Evolutionary conservation across 352 stramenopile species (phyloP), one percentile per base, ranked within the genome.

Genomic region (Globisporangium nagaii): DNA sequence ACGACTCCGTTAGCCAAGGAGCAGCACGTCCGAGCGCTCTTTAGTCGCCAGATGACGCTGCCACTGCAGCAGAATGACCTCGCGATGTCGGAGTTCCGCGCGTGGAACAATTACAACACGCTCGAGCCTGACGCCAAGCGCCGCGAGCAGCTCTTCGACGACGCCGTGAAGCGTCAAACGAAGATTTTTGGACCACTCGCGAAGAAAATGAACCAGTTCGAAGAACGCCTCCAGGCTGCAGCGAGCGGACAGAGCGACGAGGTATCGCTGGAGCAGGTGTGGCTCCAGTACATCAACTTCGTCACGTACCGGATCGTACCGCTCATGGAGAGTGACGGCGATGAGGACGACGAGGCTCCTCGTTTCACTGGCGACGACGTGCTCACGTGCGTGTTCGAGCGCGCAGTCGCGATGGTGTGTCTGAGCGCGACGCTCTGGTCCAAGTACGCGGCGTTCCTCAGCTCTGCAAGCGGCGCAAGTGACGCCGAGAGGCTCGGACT

Each of bases 61-160:
- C 78, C 80, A 24, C 46, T 90, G 56, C 66, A 86, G 59, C 71
- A 88, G 39, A 90, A 90, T 52, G 80, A 90, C 54, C 50, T 88
- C 1, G 70, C 65, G 22, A 77, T 90, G 78, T 88, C 80, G 17
- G 80, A 90, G 46, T 88, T 86, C 35, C 75, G 80, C 22, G 74
- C 77, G 5, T 90, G 80, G 80, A 70, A 79, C 57, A 45, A 63
- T 34, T 88, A 90, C 72, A 88, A 88, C 43, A 70, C 63, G 2
- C 53, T 81, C 1, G 58, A 62, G 13, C 25, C 58, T 4, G 60
- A 72, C 49, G 36, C 35, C 4, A 43, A 51, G 10, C 37, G 28
- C 48, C 47, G 61, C 4, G 53, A 60, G 0, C 37, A 22, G 3
- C 49, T 31, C 2, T 62, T 86, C 13, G 47, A 65, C 41, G 50